Evolutionary conservation across 2,329 filamentous ascomycete genomes (phyloP).

Genomic region (Talaromyces islandicus): DNA sequence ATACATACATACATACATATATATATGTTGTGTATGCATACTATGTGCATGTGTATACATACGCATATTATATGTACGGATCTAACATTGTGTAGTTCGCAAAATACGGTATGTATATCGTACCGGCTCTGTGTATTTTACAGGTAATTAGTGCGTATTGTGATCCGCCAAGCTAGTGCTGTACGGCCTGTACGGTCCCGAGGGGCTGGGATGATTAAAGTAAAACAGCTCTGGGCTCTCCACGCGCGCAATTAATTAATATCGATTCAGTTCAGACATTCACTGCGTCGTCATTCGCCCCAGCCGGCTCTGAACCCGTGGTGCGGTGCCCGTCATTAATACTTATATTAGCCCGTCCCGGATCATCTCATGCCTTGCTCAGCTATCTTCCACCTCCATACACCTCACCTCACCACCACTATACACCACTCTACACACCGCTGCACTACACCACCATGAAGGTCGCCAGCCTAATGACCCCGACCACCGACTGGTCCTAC

Average conservation of each 20-base stretch:
- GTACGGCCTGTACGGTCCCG: neutral
- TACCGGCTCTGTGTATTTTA: too few relatives aligned
- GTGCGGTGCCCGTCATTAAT: neutral
- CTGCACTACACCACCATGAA: slow-evolving; percentile 3
- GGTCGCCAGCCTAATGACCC: slow-evolving; percentile 9
- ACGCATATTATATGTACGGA: too few relatives aligned
- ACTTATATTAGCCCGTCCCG: neutral
- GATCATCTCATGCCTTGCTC: neutral
- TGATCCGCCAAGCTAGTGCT: neutral
- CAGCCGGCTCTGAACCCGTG: neutral
- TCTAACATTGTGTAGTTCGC: too few relatives aligned
- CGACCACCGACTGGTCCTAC: slow-evolving; percentile 9
- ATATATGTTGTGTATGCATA: too few relatives aligned
- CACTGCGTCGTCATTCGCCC: neutral
- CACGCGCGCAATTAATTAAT: neutral
- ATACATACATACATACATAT: too few relatives aligned
- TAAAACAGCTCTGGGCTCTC: neutral
- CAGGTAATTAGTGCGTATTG: too few relatives aligned
- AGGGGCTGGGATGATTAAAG: neutral
- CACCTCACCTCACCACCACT: neutral
- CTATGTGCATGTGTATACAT: too few relatives aligned
- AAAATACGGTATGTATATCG: too few relatives aligned
- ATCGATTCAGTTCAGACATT: neutral
- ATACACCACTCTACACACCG: neutral
- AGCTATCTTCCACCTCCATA: neutral